Evolutionary conservation across 345 rosid species (phyloP), one percentile per base, ranked within the genome.

Genomic region (Salix purpurea): DNA sequence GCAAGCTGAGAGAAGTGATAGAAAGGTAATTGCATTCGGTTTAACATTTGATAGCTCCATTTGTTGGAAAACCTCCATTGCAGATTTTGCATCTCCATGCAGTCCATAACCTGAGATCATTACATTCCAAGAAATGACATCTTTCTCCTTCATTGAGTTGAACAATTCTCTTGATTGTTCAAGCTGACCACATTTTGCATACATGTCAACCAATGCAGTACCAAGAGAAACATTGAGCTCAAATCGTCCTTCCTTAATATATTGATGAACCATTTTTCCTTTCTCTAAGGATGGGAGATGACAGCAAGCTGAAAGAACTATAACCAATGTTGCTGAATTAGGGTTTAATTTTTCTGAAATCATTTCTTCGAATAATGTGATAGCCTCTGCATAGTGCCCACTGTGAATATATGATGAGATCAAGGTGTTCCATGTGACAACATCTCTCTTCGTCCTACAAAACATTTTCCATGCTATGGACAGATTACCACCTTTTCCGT

Each of bases 101-200:
- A 85, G 84, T 52, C 88, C 96, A 48, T 87, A 91, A 14, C 88
- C 90, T 74, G 89, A 87, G 32, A 88, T 91, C 92, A 91, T 90
- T 54, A 85, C 92, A 67, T 91, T 91, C 91, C 92, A 91, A 67
- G 86, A 88, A 56, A 91, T 77, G 4, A 65, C 72, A 77, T 90
- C 96, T 76, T 84, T 88, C 34, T 84, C 85, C 30, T 82, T 79
- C 79, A 85, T 80, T 21, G 80, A 82, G 74, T 84, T 58, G 36
- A 91, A 90, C 72, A 91, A 54, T 26, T 86, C 82, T 78, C 90
- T 74, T 2, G 90, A 84, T 79, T 86, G 86, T 52, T 85, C 85
- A 34, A 87, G 87, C 18, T 86, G 83, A 46, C 96, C 92, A n/a
- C 91, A 87, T 80, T 91, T 91, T 32, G 91, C 91, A 40, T 88